Base-by-base conservation (phyloP, 1,139 yeast species). In the Yamadazyma sp. region DNA sequence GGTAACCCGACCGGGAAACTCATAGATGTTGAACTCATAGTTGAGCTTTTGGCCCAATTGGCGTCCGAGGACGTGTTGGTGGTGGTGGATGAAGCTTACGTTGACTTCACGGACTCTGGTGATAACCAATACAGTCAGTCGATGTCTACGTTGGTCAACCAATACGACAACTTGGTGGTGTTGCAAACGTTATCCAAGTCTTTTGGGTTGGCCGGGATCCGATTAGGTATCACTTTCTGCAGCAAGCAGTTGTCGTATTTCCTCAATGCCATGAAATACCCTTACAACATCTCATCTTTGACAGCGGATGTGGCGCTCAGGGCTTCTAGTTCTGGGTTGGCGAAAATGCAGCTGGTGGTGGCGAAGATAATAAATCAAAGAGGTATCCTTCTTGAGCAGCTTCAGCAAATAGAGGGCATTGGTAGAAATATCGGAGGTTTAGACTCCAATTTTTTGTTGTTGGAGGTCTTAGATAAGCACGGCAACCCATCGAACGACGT, bases 151-250 rank as follows among this genome's bases (percentile, higher is more conserved):
- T 67, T 86, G 47, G 98, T 88, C 5, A 87, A 81, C 58, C 75
- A 82, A 53, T 82, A 83, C 61, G 91, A 92, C 29, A 87, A 89
- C 56, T 65, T 94, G 43, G 89, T 87, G 25, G 96, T 88, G 8
- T 68, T 91, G 61, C 98, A 92, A 63, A 92, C 98, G 0, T 66
- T 92, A 32, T 89, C 97, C 17, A 92, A 92, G 58, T 83, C 98
- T 0, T 94, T 92, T 66, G 98, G 98, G 4, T 75, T 92, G 43
- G 98, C 98, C 2, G 98, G 98, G 34, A 85, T 89, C 38, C 76
- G 98, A 53, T 60, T 91, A 37, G 98, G 98, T 17, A 70, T 88
- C 45, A 83, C 96, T 1, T 91, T 62, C 57, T 73, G 91, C 9
- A 69, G 76, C 12, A 64, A 69, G 11, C 77, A 76, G 41, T 69